Evolutionary conservation across 176 grass and related monocot genomes (phyloP).

Genomic region (Hordeum vulgare): MorexV3_pseudomolecules_assembly NC_058520.1:610204222-610204721

Average conservation of each 20-base stretch:
- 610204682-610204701: background rate
- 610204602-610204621: background rate
- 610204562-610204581: background rate
- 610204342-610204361: background rate
- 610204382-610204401: background rate
- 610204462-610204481: background rate
- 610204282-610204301: background rate
- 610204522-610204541: background rate
- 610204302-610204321: background rate
- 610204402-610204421: background rate
- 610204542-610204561: background rate
- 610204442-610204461: background rate
- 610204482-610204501: background rate
- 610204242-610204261: background rate
- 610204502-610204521: background rate
- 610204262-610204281: background rate
- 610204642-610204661: constrained; percentile 29
- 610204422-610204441: background rate
- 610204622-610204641: constrained; percentile 9
- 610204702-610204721: background rate
- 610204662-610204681: background rate
- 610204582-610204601: background rate
- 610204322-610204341: background rate
- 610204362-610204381: background rate
- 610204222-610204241: background rate